Evolutionary conservation across 2,329 filamentous ascomycete species (phyloP), one percentile per base, ranked within the genome.

Genomic region (Nannizziopsis arthrosporioides): DNA sequence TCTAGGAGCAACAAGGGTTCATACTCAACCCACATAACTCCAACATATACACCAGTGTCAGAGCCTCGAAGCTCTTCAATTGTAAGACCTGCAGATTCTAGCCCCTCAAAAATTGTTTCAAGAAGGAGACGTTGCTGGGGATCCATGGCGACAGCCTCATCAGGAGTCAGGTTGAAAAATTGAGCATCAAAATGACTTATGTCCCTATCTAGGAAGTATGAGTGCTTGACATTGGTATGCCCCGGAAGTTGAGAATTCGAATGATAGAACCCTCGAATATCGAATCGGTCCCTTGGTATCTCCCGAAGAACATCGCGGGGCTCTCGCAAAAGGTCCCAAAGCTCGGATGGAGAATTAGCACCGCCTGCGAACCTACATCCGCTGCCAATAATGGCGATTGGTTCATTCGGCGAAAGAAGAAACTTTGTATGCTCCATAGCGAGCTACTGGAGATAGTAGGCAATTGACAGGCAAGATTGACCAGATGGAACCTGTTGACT

Each of bases 221-320:
- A 32, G 11, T 47, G 17, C 11, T 14, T 19, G n/a, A 37, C 17
- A 40, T 40, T 31, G 35, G 19, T 47, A 19, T 30, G 34, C 67
- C 71, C 51, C 69, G 68, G 51, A 70, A 71, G 51, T 72, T 55
- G 49, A 18, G 54, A 40, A 46, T 55, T 52, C 27, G 45, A 36
- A 32, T 55, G 41, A 36, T 55, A 58, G 32, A 58, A 60, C 0
- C 31, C 53, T 7, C 59, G 39, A 5, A 50, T 31, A 45, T 61
- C 54, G 50, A 62, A 67, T 9, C 66, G 59, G 17, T 56, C 52
- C 2, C 53, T 12, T 1, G 64, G 60, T 7, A 64, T 55, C 1
- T 64, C 61, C 2, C 47, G 40, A 1, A 52, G 52, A 8, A 60
- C 55, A 31, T 61, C 58, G n/a, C 53, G 51, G 11, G 58, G 59